Percentiles rank a stretch among this genome's conserved stretches.
These are phyloP conservation scores for Paraglomus occultum DNA, from an alignment of 192 early-diverging fungal genomes.

Conservation along the genomic window DNA sequence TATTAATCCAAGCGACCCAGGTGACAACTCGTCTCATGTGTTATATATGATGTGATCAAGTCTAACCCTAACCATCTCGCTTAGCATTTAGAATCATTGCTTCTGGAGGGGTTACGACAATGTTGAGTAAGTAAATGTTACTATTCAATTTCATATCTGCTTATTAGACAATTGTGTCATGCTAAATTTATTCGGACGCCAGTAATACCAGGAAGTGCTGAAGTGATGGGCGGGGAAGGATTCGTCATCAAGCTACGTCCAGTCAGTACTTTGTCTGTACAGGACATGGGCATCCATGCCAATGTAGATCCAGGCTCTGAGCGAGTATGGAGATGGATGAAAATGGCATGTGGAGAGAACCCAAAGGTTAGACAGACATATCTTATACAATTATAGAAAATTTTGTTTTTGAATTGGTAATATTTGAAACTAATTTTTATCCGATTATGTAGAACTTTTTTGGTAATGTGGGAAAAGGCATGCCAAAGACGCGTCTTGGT, in stretches of 20 bases:
- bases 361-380: too few relatives aligned
- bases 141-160: too few relatives aligned
- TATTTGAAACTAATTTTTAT: too few relatives aligned
- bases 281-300: conserved; percentile 66
- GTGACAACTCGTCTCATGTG: too few relatives aligned
- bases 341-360: conserved; percentile 86
- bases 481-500: conserved; percentile 59
- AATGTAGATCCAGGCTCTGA: conserved; percentile 40
- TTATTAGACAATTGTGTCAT: too few relatives aligned
- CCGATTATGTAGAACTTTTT: too few relatives aligned
- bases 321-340: conserved; percentile 65
- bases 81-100: conserved; percentile 54
- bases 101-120: conserved; percentile 74
- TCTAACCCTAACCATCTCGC: too few relatives aligned
- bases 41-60: too few relatives aligned
- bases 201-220: conserved; percentile 72
- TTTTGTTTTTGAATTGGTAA: too few relatives aligned
- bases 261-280: conserved; percentile 50
- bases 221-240: conserved; percentile 76
- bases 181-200: neutral
- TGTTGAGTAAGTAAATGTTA: conserved; percentile 37
- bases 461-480: conserved; percentile 8
- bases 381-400: too few relatives aligned
- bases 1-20: conserved; percentile 64
- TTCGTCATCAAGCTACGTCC: conserved; percentile 63